Evolutionary conservation across 345 rosid species (phyloP).

Genomic region (Laguncularia racemosa): DNA sequence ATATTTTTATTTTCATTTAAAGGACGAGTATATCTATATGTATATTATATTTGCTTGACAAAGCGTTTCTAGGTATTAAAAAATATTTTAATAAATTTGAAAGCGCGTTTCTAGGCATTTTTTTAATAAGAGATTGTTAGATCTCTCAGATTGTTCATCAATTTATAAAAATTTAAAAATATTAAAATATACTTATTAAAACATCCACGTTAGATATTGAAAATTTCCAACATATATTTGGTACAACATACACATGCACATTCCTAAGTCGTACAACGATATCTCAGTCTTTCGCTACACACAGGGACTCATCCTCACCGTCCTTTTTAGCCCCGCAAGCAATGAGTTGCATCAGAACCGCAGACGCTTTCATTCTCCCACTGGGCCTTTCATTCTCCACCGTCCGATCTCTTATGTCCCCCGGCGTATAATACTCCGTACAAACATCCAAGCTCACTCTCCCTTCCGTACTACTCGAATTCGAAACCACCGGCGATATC

Average conservation of each 20-base stretch:
- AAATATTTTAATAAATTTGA: no score
- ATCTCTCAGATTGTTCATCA: no score
- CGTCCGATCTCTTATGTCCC: slow-evolving; percentile 15
- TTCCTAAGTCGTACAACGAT: neutral
- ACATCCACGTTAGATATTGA: no score
- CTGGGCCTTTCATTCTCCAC: slow-evolving; percentile 4
- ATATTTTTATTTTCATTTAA: no score
- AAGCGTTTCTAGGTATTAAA: no score
- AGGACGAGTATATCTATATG: no score
- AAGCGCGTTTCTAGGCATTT: no score
- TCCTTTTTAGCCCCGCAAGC: slow-evolving; percentile 4
- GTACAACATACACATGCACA: slow-evolving; percentile 4
- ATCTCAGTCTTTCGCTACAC: slow-evolving; percentile 9
- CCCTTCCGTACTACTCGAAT: slow-evolving; percentile 27
- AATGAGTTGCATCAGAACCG: slow-evolving; percentile 5
- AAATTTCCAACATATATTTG: no score
- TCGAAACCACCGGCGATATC: slow-evolving; percentile 19
- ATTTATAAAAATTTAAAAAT: no score
- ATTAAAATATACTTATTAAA: no score
- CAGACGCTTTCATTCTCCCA: slow-evolving; percentile 3
- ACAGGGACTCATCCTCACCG: neutral
- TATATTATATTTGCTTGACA: no score
- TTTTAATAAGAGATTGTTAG: no score
- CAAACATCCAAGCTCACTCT: slow-evolving; percentile 11
- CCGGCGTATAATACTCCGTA: neutral